Conservation (phyloP, 2,329 filamentous ascomycete genomes). For the Pseudogymnoascus sp. region DNA sequence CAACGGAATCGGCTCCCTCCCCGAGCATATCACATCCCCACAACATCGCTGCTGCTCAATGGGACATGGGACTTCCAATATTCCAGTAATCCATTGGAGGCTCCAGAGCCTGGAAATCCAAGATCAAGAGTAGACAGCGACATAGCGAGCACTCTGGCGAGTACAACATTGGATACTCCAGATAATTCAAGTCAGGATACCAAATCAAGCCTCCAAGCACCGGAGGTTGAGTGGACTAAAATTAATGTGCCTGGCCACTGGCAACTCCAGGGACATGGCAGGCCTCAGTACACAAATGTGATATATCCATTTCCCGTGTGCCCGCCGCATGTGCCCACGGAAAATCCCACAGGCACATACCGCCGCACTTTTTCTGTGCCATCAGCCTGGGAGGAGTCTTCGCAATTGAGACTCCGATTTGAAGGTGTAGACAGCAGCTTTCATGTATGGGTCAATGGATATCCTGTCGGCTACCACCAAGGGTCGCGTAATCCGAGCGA, state of each 20-base stretch:
- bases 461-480: slow-evolving; percentile 58
- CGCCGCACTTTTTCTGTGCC: slow-evolving; percentile 48
- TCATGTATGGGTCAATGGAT: slow-evolving; percentile 60
- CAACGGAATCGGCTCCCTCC: slow-evolving; percentile 46
- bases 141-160: slow-evolving; percentile 11
- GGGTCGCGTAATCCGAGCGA: slow-evolving; percentile 62
- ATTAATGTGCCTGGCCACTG: slow-evolving; percentile 56
- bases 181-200: neutral
- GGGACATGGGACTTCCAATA: slow-evolving; percentile 52
- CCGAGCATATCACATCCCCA: slow-evolving; percentile 45
- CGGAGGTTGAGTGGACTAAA: slow-evolving; percentile 6
- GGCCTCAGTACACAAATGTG: slow-evolving; percentile 62
- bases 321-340: slow-evolving; percentile 53
- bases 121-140: slow-evolving; percentile 21
- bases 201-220: slow-evolving; percentile 1
- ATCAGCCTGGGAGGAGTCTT: slow-evolving; percentile 34
- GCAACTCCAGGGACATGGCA: slow-evolving; percentile 62
- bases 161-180: neutral
- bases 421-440: slow-evolving; percentile 67
- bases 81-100: slow-evolving; percentile 37
- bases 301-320: slow-evolving; percentile 58
- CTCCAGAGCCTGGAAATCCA: slow-evolving; percentile 33
- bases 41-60: slow-evolving; percentile 44
- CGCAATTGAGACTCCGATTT: slow-evolving; percentile 56
- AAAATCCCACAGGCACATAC: slow-evolving; percentile 61